phyloP scores from a whole-genome alignment of 1,139 yeast genomes.

The Pichia sp. region DNA sequence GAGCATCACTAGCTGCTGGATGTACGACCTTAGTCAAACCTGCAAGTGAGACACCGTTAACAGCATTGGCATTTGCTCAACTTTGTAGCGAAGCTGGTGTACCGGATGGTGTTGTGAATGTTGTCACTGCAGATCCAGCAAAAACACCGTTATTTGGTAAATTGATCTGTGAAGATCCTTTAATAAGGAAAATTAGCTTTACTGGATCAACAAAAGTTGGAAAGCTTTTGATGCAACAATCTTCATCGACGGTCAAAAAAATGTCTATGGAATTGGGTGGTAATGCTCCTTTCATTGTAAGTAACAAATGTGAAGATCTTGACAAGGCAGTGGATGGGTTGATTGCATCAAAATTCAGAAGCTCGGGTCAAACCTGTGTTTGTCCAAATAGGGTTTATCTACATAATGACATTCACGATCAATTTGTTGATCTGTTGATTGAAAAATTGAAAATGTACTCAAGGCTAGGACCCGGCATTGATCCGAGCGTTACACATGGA shows the following conservation, averaged over 20 bases:
- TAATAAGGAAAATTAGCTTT: constrained; percentile 70
- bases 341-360: constrained; percentile 60
- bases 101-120: constrained; percentile 78
- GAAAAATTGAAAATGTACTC: constrained; percentile 32
- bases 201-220: constrained; percentile 90
- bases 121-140: constrained; percentile 49
- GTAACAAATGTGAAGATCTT: constrained; percentile 54
- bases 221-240: constrained; percentile 67
- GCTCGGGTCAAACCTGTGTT: constrained; percentile 76
- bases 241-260: constrained; percentile 72
- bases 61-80: constrained; percentile 74
- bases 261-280: constrained; percentile 88
- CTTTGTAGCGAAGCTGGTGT: constrained; percentile 74
- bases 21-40: constrained; percentile 89
- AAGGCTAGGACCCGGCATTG: constrained; percentile 66
- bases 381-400: constrained; percentile 73
- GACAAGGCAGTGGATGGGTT: constrained; percentile 73
- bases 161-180: constrained; percentile 58
- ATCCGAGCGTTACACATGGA: constrained; percentile 63
- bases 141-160: constrained; percentile 53
- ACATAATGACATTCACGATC: constrained; percentile 53
- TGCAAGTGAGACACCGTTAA: constrained; percentile 80
- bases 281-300: constrained; percentile 85
- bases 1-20: constrained; percentile 90
- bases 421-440: constrained; percentile 44